phyloP scores from a whole-genome alignment of 495 filamentous ascomycete genomes.

The Xylona heveae region DNA sequence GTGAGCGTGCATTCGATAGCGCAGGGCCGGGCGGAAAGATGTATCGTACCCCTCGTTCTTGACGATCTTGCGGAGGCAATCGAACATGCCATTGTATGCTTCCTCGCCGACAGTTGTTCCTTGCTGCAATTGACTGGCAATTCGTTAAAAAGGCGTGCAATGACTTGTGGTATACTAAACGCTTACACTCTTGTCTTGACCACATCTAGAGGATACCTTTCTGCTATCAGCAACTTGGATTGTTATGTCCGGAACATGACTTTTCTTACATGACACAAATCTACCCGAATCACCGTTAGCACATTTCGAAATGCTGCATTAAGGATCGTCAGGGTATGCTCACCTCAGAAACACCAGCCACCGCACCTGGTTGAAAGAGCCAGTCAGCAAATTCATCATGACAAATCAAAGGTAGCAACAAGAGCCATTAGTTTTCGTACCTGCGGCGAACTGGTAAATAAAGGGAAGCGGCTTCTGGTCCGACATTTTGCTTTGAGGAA shows the following conservation, averaged over 20 bases:
- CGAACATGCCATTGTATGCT: constrained; percentile 85
- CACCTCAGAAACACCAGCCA: constrained; percentile 85
- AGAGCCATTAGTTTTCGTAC: constrained; percentile 23
- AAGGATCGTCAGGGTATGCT: constrained; percentile 12
- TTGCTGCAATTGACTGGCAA: constrained; percentile 61
- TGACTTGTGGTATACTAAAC: not conserved
- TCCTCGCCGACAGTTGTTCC: constrained; percentile 48
- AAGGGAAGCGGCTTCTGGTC: constrained; percentile 56
- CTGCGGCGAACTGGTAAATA: constrained; percentile 67
- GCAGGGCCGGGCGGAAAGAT: constrained; percentile 1
- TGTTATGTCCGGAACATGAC: constrained; percentile 1
- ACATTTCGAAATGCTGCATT: constrained; percentile 3
- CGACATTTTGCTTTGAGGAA: too few relatives aligned
- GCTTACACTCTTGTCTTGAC: constrained; percentile 93
- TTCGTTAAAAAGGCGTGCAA: constrained; percentile 1
- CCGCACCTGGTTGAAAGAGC: constrained; percentile 38
- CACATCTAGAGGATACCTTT: constrained; percentile 93
- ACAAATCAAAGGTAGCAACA: not conserved
- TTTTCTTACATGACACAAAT: constrained; percentile 62
- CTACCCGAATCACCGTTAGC: constrained; percentile 21
- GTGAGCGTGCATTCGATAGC: constrained; percentile 2
- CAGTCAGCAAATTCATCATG: constrained; percentile 8
- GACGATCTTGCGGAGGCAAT: constrained; percentile 93
- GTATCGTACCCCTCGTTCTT: constrained; percentile 82
- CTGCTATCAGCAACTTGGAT: constrained; percentile 1